A percentile compares a stretch with the other conserved stretches of the same genome.
Evolutionary conservation across 495 filamentous ascomycete species (phyloP).

Genomic region (Cudoniella acicularis): DNA sequence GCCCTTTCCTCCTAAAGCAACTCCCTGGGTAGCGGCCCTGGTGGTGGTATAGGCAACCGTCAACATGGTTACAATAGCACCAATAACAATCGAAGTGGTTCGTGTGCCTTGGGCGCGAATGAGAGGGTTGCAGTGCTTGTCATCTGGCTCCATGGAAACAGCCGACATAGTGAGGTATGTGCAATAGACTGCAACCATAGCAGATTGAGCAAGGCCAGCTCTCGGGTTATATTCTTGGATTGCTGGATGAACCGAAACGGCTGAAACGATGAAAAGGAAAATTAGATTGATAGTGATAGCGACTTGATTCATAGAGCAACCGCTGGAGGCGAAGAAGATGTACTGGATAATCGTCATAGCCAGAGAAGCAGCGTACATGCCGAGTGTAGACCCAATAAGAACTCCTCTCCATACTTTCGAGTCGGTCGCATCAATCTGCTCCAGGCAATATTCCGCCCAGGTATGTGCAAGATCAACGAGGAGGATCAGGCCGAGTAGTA

Average conservation of each 20-base stretch:
- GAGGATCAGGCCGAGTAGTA: constrained; percentile 86
- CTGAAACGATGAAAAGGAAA: constrained; percentile 75
- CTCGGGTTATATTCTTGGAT: constrained; percentile 91
- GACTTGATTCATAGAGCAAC: constrained; percentile 92
- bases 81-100: constrained; percentile 82
- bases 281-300: constrained; percentile 77
- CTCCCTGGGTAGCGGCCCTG: constrained; percentile 88
- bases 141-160: constrained; percentile 97
- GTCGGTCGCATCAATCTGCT: constrained; percentile 87
- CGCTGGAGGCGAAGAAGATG: constrained; percentile 82
- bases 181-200: constrained; percentile 97
- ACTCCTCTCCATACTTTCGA: constrained; percentile 79
- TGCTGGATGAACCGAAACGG: constrained; percentile 82
- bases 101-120: constrained; percentile 86
- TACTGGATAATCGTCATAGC: constrained; percentile 97
- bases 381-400: constrained; percentile 85
- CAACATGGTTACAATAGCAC: constrained; percentile 93
- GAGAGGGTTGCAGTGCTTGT: constrained; percentile 89
- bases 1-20: constrained; percentile 71
- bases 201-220: constrained; percentile 91
- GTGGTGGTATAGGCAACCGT: constrained; percentile 98
- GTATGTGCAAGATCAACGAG: constrained; percentile 93
- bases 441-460: constrained; percentile 95
- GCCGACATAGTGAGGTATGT: constrained; percentile 98
- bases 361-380: constrained; percentile 87